Evolutionary conservation across 1,139 yeast genomes (phyloP).

Genomic region (Lizanozyma gosingica): DNA sequence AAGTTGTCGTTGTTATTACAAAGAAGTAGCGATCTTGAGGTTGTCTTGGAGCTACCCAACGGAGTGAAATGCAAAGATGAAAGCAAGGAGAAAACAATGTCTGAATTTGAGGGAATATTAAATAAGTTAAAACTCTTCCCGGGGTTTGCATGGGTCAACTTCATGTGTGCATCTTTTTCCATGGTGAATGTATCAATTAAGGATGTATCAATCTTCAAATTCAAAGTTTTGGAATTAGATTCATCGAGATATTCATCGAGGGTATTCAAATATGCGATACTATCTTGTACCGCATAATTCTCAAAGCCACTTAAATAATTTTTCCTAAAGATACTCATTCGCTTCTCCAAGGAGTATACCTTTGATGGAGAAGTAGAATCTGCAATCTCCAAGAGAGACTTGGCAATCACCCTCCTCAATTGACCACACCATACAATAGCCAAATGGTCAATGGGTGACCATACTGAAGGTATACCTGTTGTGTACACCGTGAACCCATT

Average conservation of each 20-base stretch:
- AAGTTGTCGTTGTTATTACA: neutral
- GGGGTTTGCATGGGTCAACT: constrained; percentile 16
- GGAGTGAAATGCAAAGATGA: neutral
- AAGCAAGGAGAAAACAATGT: neutral
- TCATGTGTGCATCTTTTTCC: constrained; percentile 7
- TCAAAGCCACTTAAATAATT: constrained; percentile 56
- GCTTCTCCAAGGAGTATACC: constrained; percentile 39
- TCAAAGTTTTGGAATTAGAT: constrained; percentile 6
- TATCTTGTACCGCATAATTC: constrained; percentile 20
- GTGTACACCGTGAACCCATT: constrained; percentile 83
- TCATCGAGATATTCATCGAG: constrained; percentile 3
- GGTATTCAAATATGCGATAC: constrained; percentile 6
- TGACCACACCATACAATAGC: constrained; percentile 98
- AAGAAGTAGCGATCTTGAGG: neutral
- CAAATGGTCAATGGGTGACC: constrained; percentile 93
- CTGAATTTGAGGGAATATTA: neutral
- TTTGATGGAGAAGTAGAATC: constrained; percentile 34
- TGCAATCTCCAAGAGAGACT: constrained; percentile 49
- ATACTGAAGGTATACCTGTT: constrained; percentile 80
- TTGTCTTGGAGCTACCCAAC: neutral
- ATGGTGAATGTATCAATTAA: neutral
- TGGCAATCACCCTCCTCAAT: constrained; percentile 55
- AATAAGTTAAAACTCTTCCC: constrained; percentile 6
- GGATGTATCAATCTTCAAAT: constrained; percentile 14
- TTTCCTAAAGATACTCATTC: constrained; percentile 51